Percentiles rank a stretch among this genome's conserved stretches.
phyloP scores from a whole-genome alignment of 805 yeast genomes.

The Pichia kluyveri region DNA sequence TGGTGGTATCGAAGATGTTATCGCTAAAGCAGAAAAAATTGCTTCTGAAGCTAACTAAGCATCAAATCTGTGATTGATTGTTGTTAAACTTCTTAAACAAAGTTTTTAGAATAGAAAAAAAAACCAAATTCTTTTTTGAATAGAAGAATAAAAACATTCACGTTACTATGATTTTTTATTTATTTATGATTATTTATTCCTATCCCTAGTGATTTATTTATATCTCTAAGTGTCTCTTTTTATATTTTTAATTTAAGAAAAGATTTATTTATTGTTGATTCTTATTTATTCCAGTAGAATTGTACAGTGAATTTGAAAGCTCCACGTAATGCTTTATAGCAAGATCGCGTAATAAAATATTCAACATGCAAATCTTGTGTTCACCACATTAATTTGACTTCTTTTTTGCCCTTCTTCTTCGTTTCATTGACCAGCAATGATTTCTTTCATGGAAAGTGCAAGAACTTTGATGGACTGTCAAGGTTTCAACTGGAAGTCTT shows the following conservation, averaged over 20 bases:
- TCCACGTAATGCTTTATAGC: too few species aligned
- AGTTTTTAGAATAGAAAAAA: not conserved
- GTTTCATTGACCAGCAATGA: slow-evolving; percentile 8
- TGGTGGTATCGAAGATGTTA: slow-evolving; percentile 98
- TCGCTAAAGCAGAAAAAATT: slow-evolving; percentile 98
- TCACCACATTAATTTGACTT: not conserved
- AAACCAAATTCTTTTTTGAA: not conserved
- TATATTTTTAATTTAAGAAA: slow-evolving; percentile 1
- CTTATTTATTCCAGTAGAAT: too few species aligned
- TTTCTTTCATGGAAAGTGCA: slow-evolving; percentile 26
- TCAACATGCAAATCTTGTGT: too few species aligned
- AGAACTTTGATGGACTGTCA: slow-evolving; percentile 55
- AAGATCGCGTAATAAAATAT: too few species aligned
- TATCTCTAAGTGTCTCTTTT: slow-evolving; percentile 9
- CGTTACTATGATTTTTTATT: slow-evolving; percentile 10
- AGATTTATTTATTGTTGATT: slow-evolving; percentile 11
- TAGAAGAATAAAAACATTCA: not conserved
- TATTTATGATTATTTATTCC: slow-evolving; percentile 10
- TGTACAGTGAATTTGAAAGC: too few species aligned
- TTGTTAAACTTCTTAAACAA: slow-evolving; percentile 1
- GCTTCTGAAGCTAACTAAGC: slow-evolving; percentile 80
- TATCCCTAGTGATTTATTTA: slow-evolving; percentile 10
- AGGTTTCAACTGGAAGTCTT: slow-evolving; percentile 68
- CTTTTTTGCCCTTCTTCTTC: not conserved
- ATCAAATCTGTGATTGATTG: slow-evolving; percentile 9